Evolutionary conservation across 305 asterid genomes (phyloP).

Genomic region (Fraxinus platypoda): DNA sequence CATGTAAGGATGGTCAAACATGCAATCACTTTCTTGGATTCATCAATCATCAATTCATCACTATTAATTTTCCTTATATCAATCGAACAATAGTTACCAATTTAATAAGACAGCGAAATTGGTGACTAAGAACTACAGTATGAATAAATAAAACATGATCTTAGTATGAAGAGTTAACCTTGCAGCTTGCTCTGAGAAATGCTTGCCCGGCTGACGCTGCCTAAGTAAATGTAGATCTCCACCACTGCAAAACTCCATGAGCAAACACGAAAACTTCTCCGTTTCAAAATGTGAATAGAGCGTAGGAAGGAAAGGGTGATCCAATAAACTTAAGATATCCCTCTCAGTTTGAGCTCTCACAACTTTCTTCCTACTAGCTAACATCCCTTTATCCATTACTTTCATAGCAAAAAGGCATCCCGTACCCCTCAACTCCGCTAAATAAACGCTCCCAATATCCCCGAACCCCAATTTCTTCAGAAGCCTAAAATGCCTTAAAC

Average conservation of each 20-base stretch:
- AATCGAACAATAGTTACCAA: not conserved
- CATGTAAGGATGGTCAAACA: not conserved
- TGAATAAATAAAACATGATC: not conserved
- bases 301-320: constrained; percentile 94
- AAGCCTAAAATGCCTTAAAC: constrained; percentile 84
- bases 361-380: constrained; percentile 81
- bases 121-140: not conserved
- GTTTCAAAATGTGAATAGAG: constrained; percentile 91
- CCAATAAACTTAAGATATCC: constrained; percentile 74
- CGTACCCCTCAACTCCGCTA: constrained; percentile 79
- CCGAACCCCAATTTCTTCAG: constrained; percentile 93
- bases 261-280: constrained; percentile 82
- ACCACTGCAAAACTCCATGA: constrained; percentile 95
- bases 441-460: constrained; percentile 94
- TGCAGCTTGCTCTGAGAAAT: constrained; percentile 87
- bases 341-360: constrained; percentile 90
- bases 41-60: not conserved
- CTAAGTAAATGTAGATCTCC: constrained; percentile 97
- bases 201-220: constrained; percentile 87
- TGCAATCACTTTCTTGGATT: not conserved
- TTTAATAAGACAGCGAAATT: not conserved
- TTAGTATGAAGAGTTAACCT: constrained; percentile 46
- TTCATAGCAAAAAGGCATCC: constrained; percentile 84
- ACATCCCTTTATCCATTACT: constrained; percentile 90
- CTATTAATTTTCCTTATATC: not conserved